These are phyloP conservation scores for Boletus subparvulus DNA, from an alignment of 768 basidiomycete species.

Conservation along the genomic window DNA sequence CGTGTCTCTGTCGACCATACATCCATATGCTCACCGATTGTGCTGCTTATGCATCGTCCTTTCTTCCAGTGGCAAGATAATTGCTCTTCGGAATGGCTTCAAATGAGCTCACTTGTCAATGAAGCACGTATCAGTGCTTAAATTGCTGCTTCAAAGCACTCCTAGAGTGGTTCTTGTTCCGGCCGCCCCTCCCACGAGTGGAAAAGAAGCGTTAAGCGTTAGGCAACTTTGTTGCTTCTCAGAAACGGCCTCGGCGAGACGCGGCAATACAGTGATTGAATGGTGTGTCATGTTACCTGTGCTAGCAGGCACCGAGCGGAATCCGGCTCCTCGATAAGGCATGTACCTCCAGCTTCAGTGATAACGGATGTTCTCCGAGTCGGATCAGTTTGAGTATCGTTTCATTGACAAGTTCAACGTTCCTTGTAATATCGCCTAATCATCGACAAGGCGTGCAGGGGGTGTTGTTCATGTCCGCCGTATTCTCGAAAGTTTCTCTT, in stretches of 20 bases:
- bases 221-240: slow-evolving; percentile 5
- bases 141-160: neutral
- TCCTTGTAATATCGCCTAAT: slow-evolving; percentile 29
- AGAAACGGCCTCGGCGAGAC: slow-evolving; percentile 10
- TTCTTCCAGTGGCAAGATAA: neutral
- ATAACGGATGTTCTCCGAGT: neutral
- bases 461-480: slow-evolving; percentile 31
- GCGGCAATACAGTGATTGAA: neutral
- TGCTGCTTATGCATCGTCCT: no score
- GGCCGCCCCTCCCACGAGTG: slow-evolving; percentile 7
- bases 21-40: no score
- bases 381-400: slow-evolving; percentile 15
- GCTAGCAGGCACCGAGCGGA: slow-evolving; percentile 4
- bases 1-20: neutral
- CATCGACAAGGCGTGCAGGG: slow-evolving; percentile 16
- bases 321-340: neutral
- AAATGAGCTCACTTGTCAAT: neutral
- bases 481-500: slow-evolving; percentile 22
- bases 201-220: neutral
- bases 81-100: neutral
- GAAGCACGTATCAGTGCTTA: neutral
- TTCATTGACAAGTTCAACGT: slow-evolving; percentile 12
- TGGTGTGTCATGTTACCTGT: slow-evolving; percentile 3
- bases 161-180: slow-evolving; percentile 12
- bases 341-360: neutral